Evolutionary conservation across 2,329 filamentous ascomycete species (phyloP).

Genomic region (Claviceps sp.): DNA sequence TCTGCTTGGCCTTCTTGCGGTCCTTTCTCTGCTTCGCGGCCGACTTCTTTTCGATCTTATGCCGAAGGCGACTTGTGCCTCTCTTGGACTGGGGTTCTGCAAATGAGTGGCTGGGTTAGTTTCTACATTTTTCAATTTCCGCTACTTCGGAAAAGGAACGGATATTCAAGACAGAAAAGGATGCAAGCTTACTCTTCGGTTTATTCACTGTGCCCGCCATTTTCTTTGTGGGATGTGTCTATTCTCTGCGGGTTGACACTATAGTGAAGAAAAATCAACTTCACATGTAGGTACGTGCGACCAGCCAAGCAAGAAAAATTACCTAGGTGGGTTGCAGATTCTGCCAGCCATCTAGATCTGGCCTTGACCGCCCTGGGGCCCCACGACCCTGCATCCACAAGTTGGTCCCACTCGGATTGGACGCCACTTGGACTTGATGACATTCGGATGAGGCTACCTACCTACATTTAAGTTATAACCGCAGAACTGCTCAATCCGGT

Average conservation of each 20-base stretch:
- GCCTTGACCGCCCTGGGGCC: slow-evolving; percentile 16
- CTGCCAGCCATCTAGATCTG: slow-evolving; percentile 16
- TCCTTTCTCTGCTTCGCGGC: slow-evolving; percentile 82
- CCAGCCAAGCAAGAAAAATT: slow-evolving; percentile 19
- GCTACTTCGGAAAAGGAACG: background rate
- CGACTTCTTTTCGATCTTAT: slow-evolving; percentile 93
- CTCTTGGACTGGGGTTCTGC: slow-evolving; percentile 92
- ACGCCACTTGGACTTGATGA: too few species aligned
- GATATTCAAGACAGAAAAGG: background rate
- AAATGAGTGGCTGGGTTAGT: background rate
- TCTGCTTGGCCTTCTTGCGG: slow-evolving; percentile 84
- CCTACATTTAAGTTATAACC: too few species aligned
- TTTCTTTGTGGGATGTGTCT: slow-evolving; percentile 5
- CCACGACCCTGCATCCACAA: background rate
- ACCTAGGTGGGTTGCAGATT: slow-evolving; percentile 26
- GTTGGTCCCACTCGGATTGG: too few species aligned
- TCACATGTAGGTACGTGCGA: background rate
- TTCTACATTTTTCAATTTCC: background rate
- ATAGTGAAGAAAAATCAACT: background rate
- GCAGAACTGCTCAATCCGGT: too few species aligned
- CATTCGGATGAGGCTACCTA: too few species aligned
- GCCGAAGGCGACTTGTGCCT: slow-evolving; percentile 71
- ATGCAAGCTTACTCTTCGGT: slow-evolving; percentile 32
- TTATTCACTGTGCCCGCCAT: slow-evolving; percentile 44
- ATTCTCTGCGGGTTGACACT: background rate